These are phyloP conservation scores for Aspergillus tamarii DNA, from an alignment of 2,329 filamentous ascomycete species.

Conservation along the genomic window DNA sequence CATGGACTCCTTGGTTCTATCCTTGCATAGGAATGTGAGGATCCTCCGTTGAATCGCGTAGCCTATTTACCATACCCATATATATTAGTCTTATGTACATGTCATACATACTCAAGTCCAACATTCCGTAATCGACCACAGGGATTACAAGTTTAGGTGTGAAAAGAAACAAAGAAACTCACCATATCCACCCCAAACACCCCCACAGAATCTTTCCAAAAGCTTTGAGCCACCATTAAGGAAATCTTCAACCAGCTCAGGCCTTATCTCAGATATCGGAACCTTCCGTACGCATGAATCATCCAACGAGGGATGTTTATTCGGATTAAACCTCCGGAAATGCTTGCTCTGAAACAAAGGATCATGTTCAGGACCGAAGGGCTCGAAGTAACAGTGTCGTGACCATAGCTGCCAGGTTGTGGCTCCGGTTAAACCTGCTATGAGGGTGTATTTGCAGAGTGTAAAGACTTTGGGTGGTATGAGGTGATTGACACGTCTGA, in stretches of 20 bases:
- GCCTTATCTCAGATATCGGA: background rate
- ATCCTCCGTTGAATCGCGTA: slow-evolving; percentile 6
- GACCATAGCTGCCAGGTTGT: background rate
- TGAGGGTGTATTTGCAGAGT: too few relatives aligned
- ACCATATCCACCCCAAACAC: slow-evolving; percentile 9
- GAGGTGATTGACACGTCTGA: too few relatives aligned
- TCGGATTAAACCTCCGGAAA: background rate
- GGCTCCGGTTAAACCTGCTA: background rate
- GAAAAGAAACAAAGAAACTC: background rate
- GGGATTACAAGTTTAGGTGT: too few relatives aligned
- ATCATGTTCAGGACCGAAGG: slow-evolving; percentile 3
- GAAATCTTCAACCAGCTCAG: background rate
- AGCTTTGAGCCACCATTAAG: background rate
- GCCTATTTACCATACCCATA: background rate
- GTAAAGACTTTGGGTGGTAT: too few relatives aligned
- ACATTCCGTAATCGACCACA: rapidly evolving
- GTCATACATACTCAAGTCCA: too few relatives aligned
- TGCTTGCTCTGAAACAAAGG: background rate
- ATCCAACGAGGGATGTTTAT: background rate
- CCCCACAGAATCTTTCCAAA: background rate
- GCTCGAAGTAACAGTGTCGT: background rate
- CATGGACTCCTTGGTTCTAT: background rate
- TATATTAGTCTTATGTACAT: too few relatives aligned
- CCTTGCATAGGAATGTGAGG: background rate
- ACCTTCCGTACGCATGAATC: slow-evolving; percentile 7